phyloP scores from a whole-genome alignment of 306 rosid genomes.

The Albizia julibrissin region DNA sequence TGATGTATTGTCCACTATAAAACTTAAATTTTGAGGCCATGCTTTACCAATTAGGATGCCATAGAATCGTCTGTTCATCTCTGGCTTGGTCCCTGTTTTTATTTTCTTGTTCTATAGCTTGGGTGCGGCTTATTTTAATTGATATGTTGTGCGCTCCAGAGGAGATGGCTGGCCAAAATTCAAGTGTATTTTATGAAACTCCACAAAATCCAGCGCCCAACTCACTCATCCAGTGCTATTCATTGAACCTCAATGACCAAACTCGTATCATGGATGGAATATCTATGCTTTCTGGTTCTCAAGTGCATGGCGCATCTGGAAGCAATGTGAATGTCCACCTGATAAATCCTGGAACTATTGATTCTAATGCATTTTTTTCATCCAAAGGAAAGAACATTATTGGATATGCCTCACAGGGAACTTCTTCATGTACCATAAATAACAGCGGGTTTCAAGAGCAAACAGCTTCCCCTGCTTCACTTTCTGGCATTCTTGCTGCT shows the following conservation, averaged over 20 bases:
- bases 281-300: slow-evolving; percentile 44
- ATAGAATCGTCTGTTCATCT: neutral
- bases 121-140: neutral
- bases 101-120: neutral
- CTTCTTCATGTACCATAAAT: slow-evolving; percentile 38
- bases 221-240: slow-evolving; percentile 51
- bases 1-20: neutral
- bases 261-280: slow-evolving; percentile 32
- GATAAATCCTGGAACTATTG: slow-evolving; percentile 32
- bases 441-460: slow-evolving; percentile 46
- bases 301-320: slow-evolving; percentile 38
- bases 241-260: slow-evolving; percentile 11
- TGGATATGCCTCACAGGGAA: slow-evolving; percentile 37
- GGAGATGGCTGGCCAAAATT: slow-evolving; percentile 40
- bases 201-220: slow-evolving; percentile 45
- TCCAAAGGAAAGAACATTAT: slow-evolving; percentile 37
- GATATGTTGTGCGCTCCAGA: slow-evolving; percentile 38
- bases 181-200: slow-evolving; percentile 40
- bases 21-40: neutral
- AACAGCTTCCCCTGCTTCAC: slow-evolving; percentile 36
- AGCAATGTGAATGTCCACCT: slow-evolving; percentile 13
- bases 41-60: neutral
- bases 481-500: slow-evolving; percentile 43
- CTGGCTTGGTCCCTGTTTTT: neutral
- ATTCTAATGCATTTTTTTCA: slow-evolving; percentile 36